Evolutionary conservation across 352 stramenopile genomes (phyloP).

Genomic region (Globisporangium nagaii): DNA sequence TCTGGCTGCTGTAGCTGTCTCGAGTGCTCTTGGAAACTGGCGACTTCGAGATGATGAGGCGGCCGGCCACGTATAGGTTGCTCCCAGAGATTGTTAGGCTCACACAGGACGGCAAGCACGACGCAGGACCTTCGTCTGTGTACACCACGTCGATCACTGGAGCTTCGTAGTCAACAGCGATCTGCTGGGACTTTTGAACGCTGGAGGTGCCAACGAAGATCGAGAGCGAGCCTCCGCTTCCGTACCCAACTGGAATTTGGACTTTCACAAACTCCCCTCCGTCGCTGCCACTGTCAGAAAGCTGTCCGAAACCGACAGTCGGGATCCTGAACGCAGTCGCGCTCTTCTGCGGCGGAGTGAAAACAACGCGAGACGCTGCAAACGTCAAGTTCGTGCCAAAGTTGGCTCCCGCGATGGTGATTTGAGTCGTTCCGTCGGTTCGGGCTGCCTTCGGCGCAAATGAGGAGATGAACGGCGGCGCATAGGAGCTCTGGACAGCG

Average conservation of each 20-base stretch:
- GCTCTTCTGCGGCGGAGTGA: constrained; percentile 31
- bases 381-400: constrained; percentile 36
- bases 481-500: constrained; percentile 39
- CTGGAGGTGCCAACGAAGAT: constrained; percentile 31
- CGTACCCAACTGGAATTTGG: constrained; percentile 34
- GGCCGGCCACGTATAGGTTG: constrained; percentile 43
- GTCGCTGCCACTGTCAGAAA: constrained; percentile 7
- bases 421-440: constrained; percentile 40
- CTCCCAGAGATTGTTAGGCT: constrained; percentile 43
- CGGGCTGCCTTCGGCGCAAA: constrained; percentile 16
- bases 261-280: constrained; percentile 35
- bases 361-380: constrained; percentile 34
- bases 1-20: constrained; percentile 16
- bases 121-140: constrained; percentile 51
- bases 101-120: constrained; percentile 38
- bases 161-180: constrained; percentile 30
- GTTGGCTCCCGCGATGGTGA: constrained; percentile 50
- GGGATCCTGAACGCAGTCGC: constrained; percentile 28
- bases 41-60: constrained; percentile 32
- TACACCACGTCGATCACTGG: constrained; percentile 49
- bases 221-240: constrained; percentile 24
- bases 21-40: constrained; percentile 22
- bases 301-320: constrained; percentile 31
- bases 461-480: constrained; percentile 24
- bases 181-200: constrained; percentile 26